These are phyloP conservation scores for Digitaria exilis DNA, from an alignment of 202 grass and related monocot genomes.

Conservation along the genomic window DNA sequence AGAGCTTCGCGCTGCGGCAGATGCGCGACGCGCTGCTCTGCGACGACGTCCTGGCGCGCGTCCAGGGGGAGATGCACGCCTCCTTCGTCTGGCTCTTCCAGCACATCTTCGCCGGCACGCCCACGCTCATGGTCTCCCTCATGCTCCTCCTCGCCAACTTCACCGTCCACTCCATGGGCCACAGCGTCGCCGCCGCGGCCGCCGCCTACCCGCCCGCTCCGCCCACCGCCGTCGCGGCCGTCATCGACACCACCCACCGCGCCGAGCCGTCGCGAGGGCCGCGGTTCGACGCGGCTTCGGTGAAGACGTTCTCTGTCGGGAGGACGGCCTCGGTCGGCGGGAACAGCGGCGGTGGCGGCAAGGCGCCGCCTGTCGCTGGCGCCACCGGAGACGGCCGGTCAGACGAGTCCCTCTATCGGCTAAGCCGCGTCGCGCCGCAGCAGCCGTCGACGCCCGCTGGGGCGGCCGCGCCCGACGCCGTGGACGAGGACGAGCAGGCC, in stretches of 20 bases:
- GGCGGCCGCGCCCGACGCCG: constrained; percentile 1
- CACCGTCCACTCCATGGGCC: constrained; percentile 83
- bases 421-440: constrained; percentile 28
- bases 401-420: constrained; percentile 36
- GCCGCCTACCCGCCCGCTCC: constrained; percentile 17
- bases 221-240: constrained; percentile 19
- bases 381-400: constrained; percentile 64
- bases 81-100: constrained; percentile 99
- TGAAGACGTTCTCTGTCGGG: constrained; percentile 53
- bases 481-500: constrained; percentile 45
- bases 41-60: constrained; percentile 71
- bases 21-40: constrained; percentile 65
- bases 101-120: constrained; percentile 87
- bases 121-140: constrained; percentile 89
- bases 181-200: constrained; percentile 42
- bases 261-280: no score
- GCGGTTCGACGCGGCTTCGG: constrained; percentile 41
- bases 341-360: constrained; percentile 54
- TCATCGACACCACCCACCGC: constrained; percentile 23
- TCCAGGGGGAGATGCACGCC: constrained; percentile 77
- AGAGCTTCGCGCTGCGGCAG: constrained; percentile 75
- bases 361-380: constrained; percentile 55
- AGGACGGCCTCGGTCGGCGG: constrained; percentile 60
- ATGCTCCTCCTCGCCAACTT: constrained; percentile 99
- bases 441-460: constrained; percentile 26